A percentile compares a stretch with the other conserved stretches of the same genome.
phyloP scores from a whole-genome alignment of 2,329 filamentous ascomycete genomes.

The Sordariomycetes sp. region DNA sequence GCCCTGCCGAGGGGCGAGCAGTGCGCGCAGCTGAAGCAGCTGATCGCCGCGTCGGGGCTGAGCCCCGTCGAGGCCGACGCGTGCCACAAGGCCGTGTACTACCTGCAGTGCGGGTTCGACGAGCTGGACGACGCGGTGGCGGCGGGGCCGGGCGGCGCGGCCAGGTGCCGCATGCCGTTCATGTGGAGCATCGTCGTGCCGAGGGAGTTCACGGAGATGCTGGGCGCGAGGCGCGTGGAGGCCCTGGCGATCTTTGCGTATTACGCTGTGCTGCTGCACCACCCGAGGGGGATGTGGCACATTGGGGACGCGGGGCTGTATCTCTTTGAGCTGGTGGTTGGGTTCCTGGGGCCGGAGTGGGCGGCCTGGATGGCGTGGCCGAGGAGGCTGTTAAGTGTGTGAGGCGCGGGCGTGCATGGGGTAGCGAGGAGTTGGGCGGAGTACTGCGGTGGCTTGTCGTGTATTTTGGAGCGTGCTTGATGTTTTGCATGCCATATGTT shows the following conservation, averaged over 20 bases:
- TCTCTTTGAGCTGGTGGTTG: background rate
- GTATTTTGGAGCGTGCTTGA: background rate
- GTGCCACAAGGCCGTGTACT: background rate
- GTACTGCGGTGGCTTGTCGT: background rate
- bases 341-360: background rate
- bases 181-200: slow-evolving; percentile 14
- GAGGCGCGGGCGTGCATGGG: background rate
- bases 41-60: background rate
- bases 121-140: background rate
- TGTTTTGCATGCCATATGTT: background rate
- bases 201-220: slow-evolving; percentile 13
- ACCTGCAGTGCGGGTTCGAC: background rate
- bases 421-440: background rate
- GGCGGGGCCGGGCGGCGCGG: background rate
- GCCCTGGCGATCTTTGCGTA: slow-evolving; percentile 16
- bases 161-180: slow-evolving; percentile 14
- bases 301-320: slow-evolving; percentile 12
- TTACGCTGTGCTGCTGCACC: slow-evolving; percentile 16
- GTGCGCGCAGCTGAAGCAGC: background rate
- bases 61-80: background rate
- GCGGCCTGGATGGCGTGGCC: slow-evolving; percentile 1
- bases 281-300: slow-evolving; percentile 15
- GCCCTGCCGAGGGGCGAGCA: background rate
- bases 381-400: background rate
- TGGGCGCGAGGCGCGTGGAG: slow-evolving; percentile 12